A percentile compares a stretch with the other conserved stretches of the same genome.
phyloP scores from a whole-genome alignment of 108 stramenopile genomes.

The Cyclostephanos tholiformis region DNA sequence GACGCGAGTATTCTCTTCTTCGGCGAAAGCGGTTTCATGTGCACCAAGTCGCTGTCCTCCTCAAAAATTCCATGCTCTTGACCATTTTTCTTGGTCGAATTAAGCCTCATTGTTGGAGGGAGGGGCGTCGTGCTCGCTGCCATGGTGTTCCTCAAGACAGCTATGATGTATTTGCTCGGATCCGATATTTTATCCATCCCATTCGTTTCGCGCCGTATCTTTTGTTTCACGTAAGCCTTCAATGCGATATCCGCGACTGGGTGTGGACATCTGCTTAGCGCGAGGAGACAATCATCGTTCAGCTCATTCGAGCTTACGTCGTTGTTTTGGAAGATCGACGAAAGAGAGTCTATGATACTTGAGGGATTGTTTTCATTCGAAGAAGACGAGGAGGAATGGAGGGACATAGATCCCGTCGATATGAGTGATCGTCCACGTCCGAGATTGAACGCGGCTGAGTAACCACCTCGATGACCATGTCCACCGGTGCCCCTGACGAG shows the following conservation, averaged over 20 bases:
- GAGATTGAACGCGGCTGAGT: neutral
- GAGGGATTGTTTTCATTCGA: conserved; percentile 1
- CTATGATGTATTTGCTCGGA: conserved; percentile 35
- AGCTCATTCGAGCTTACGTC: conserved; percentile 23
- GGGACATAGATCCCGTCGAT: neutral
- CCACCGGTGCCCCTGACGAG: neutral
- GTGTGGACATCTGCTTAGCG: conserved; percentile 14
- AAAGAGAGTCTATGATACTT: neutral
- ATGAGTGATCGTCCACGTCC: neutral
- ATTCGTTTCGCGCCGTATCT: conserved; percentile 17
- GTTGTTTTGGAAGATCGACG: conserved; percentile 4
- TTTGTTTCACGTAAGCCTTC: conserved; percentile 26
- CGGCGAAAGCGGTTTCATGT: neutral
- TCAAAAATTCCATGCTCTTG: neutral
- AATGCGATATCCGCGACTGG: conserved; percentile 19
- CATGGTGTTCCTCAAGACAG: conserved; percentile 19
- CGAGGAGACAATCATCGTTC: conserved; percentile 21
- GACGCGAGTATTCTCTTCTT: neutral
- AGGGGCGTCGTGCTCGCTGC: neutral
- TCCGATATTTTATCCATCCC: conserved; percentile 15
- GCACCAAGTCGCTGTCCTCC: neutral
- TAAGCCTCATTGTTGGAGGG: neutral
- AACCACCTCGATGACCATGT: neutral
- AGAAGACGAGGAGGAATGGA: neutral
- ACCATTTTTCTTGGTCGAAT: conserved; percentile 1